A percentile compares a stretch with the other conserved stretches of the same genome.
Conservation (phyloP, 2,329 filamentous ascomycete genomes). For the Fusarium austroafricanum region DNA sequence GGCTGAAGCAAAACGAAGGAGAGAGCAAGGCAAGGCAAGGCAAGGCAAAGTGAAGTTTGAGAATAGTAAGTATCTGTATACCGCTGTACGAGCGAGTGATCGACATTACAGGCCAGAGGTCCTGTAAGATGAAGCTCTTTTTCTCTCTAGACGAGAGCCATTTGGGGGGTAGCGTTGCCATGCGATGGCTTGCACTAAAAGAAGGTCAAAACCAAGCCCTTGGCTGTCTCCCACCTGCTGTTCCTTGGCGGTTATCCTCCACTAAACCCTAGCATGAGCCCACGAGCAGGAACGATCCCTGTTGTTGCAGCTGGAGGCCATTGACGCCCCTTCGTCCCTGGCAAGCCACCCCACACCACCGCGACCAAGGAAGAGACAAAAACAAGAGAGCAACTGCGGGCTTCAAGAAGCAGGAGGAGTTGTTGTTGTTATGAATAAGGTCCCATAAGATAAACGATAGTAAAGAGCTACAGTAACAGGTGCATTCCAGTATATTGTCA, state of each 20-base stretch:
- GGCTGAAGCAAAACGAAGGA: constrained; percentile 13
- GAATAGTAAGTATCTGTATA: not conserved
- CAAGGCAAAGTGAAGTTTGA: constrained; percentile 20
- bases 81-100: constrained; percentile 12
- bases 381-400: not conserved
- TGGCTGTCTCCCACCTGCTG: constrained; percentile 7
- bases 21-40: constrained; percentile 6
- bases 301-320: constrained; percentile 18
- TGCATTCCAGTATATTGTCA: not conserved
- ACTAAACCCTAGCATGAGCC: constrained; percentile 17
- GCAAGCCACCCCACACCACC: constrained; percentile 33
- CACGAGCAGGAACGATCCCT: constrained; percentile 5
- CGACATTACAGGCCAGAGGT: constrained; percentile 25
- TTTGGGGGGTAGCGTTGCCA: constrained; percentile 18
- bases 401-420: not conserved
- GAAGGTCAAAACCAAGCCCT: constrained; percentile 23
- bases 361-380: not conserved
- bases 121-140: constrained; percentile 16
- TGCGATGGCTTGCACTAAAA: constrained; percentile 23
- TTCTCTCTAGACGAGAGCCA: constrained; percentile 7
- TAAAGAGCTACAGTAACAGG: no score
- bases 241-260: constrained; percentile 25
- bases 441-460: no score
- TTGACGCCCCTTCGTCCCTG: constrained; percentile 26
- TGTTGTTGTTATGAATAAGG: not conserved